A percentile compares a stretch with the other conserved stretches of the same genome.
Evolutionary conservation across 306 rosid genomes (phyloP).

Genomic region (Ziziphus jujuba): DNA sequence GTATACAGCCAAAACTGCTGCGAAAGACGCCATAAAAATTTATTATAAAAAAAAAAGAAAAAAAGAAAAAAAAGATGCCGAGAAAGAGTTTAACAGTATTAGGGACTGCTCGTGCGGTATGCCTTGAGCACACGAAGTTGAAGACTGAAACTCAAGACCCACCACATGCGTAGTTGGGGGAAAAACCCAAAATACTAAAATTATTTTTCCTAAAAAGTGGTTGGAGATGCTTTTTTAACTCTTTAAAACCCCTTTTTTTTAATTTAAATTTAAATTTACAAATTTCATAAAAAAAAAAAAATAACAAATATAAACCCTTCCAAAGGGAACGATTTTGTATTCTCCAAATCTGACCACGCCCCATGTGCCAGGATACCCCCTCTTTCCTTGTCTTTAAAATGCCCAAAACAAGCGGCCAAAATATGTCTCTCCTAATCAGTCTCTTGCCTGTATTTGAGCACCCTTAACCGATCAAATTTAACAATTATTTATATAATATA

Average conservation of each 20-base stretch:
- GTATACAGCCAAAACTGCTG: too few relatives aligned
- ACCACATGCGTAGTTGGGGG: conserved; percentile 16
- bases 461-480: conserved; percentile 36
- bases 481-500: neutral
- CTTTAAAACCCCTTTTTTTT: neutral
- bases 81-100: conserved; percentile 3
- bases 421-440: conserved; percentile 40
- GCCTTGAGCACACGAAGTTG: conserved; percentile 13
- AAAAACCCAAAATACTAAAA: conserved; percentile 1
- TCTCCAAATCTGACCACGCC: conserved; percentile 61
- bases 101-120: conserved; percentile 13
- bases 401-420: conserved; percentile 48
- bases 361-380: conserved; percentile 81
- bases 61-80: neutral
- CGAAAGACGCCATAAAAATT: neutral
- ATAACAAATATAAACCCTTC: conserved; percentile 3
- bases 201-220: conserved; percentile 14
- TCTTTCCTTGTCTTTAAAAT: conserved; percentile 25
- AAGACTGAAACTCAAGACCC: conserved; percentile 11
- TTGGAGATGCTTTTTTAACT: conserved; percentile 30
- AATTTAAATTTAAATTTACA: too few relatives aligned
- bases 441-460: conserved; percentile 23
- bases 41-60: neutral
- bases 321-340: conserved; percentile 34
- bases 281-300: neutral